Conservation (phyloP, 257 asterid species). For the Plantago ovata region DNA sequence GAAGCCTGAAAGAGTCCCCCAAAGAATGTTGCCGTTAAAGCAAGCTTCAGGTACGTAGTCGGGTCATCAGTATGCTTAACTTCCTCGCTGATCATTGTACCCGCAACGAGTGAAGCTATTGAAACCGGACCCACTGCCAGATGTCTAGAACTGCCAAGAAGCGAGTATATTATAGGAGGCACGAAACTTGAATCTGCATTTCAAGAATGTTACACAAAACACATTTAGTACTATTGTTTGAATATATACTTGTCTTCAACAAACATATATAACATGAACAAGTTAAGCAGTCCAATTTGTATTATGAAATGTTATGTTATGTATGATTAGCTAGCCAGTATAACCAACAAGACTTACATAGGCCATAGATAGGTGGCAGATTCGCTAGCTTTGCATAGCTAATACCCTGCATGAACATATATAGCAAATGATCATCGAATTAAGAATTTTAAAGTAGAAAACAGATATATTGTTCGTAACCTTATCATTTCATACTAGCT, state of each 20-base stretch:
- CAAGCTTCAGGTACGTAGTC: constrained; percentile 67
- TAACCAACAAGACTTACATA: constrained; percentile 49
- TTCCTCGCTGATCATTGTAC: constrained; percentile 73
- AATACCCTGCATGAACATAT: constrained; percentile 51
- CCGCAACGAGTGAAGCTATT: constrained; percentile 93
- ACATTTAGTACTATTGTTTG: no score
- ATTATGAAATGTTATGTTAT: no score
- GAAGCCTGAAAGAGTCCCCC: constrained; percentile 88
- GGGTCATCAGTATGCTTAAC: constrained; percentile 51
- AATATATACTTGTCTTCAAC: not conserved
- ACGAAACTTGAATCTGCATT: constrained; percentile 92
- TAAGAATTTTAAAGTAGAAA: not conserved
- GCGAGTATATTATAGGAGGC: constrained; percentile 79
- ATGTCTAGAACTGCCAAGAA: constrained; percentile 86
- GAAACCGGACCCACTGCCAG: constrained; percentile 91
- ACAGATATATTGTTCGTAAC: not conserved
- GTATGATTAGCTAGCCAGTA: not conserved
- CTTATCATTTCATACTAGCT: no score
- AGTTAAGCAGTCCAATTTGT: no score
- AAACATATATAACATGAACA: no score
- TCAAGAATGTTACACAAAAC: no score
- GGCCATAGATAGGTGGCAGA: constrained; percentile 80
- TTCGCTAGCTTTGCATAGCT: constrained; percentile 95
- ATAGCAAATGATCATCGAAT: constrained; percentile 8
- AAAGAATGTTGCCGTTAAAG: constrained; percentile 80